These are phyloP conservation scores for Cladosporium sp. DNA, from an alignment of 2,329 filamentous ascomycete species.

Conservation along the genomic window DNA sequence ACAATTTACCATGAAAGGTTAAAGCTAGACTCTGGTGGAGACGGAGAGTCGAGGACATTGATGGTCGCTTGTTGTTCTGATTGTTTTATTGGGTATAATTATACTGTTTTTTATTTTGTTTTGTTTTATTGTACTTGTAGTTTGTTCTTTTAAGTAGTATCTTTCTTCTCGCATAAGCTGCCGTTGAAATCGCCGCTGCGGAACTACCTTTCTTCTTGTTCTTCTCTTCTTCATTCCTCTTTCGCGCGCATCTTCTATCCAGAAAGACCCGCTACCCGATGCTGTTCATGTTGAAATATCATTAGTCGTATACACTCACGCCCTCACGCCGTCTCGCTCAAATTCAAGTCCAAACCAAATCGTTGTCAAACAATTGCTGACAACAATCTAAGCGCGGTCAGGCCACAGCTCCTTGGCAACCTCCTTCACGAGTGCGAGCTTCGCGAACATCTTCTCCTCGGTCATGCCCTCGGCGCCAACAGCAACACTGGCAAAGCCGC, in stretches of 20 bases:
- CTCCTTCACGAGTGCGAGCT: slow-evolving; percentile 39
- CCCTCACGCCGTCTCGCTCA: not conserved
- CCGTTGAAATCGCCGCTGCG: slow-evolving; percentile 17
- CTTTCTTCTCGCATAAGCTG: slow-evolving; percentile 8
- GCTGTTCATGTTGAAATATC: slow-evolving; percentile 20
- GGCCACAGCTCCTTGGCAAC: slow-evolving; percentile 41
- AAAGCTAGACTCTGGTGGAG: too few species aligned
- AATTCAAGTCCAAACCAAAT: not conserved
- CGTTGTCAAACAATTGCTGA: not conserved
- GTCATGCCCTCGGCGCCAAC: slow-evolving; percentile 40
- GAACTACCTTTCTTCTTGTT: not conserved
- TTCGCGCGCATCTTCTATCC: not conserved
- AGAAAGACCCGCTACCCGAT: slow-evolving; percentile 3
- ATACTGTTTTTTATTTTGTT: slow-evolving; percentile 1
- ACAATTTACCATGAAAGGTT: too few species aligned
- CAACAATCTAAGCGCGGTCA: slow-evolving; percentile 29
- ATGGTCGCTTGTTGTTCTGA: not conserved
- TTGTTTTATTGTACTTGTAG: not conserved
- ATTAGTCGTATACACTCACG: slow-evolving; percentile 13
- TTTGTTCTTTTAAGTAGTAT: not conserved
- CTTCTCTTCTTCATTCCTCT: not conserved
- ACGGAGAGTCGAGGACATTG: not conserved
- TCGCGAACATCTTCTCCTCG: slow-evolving; percentile 42
- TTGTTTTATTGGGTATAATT: not conserved
- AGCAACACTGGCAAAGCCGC: slow-evolving; percentile 41